phyloP scores from a whole-genome alignment of 2,329 filamentous ascomycete species.

The Fusarium citri region DNA sequence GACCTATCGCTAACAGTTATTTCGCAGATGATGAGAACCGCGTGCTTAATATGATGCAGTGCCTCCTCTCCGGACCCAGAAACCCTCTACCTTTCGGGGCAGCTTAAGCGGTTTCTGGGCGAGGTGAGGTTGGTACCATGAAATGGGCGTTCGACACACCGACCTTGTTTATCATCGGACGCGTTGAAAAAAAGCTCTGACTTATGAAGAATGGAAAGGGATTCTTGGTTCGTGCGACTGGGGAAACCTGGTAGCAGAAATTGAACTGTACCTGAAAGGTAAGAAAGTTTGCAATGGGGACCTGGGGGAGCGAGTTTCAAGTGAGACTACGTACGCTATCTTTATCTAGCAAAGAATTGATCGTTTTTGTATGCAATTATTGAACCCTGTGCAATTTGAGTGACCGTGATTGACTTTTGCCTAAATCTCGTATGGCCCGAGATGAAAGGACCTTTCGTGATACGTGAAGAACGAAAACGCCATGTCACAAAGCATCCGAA shows the following conservation, averaged over 20 bases:
- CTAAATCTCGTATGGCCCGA: constrained; percentile 3
- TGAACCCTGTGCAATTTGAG: background rate
- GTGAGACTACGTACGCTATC: constrained; percentile 7
- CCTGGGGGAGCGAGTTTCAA: constrained; percentile 2
- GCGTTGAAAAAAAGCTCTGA: constrained; percentile 99
- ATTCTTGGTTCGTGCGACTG: constrained; percentile 22
- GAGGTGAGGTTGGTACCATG: constrained; percentile 77
- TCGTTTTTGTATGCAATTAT: background rate
- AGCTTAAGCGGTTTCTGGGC: constrained; percentile 87
- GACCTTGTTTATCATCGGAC: constrained; percentile 97
- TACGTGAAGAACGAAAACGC: constrained; percentile 17
- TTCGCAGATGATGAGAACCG: constrained; percentile 98
- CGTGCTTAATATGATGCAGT: constrained; percentile 91
- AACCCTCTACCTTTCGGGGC: constrained; percentile 81
- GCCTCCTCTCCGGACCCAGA: constrained; percentile 71
- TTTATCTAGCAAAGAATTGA: background rate
- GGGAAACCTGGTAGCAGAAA: constrained; percentile 17
- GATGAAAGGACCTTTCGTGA: constrained; percentile 35
- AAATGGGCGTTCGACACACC: constrained; percentile 99
- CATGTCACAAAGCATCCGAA: constrained; percentile 8
- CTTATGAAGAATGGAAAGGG: constrained; percentile 58
- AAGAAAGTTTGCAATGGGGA: background rate
- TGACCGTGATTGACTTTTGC: background rate
- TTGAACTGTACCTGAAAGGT: constrained; percentile 17
- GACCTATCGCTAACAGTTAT: constrained; percentile 47